Evolutionary conservation across 495 filamentous ascomycete genomes (phyloP).

Genomic region (Penicillium angulare): DNA sequence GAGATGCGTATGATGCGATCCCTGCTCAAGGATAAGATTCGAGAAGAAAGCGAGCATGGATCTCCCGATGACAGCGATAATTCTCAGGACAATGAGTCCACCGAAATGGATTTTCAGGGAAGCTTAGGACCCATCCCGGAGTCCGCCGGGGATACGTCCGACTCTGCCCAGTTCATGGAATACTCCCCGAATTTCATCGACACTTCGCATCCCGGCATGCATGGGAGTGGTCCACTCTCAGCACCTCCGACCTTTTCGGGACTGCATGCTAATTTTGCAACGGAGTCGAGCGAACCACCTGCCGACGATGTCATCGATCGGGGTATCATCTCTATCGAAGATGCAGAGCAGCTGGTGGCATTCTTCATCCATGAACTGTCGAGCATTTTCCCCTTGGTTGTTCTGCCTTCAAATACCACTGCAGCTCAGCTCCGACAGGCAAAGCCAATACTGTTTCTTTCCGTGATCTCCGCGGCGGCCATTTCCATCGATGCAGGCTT

Average conservation of each 20-base stretch:
- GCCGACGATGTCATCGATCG: conserved; percentile 44
- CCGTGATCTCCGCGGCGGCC: conserved; percentile 48
- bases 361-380: conserved; percentile 43
- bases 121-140: conserved; percentile 20
- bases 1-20: conserved; percentile 70
- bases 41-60: conserved; percentile 33
- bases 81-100: conserved; percentile 21
- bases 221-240: conserved; percentile 13
- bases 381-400: conserved; percentile 43
- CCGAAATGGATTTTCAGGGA: conserved; percentile 18
- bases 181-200: conserved; percentile 26
- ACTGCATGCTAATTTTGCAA: conserved; percentile 12
- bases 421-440: conserved; percentile 39
- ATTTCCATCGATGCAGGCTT: conserved; percentile 40
- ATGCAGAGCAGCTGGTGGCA: conserved; percentile 42
- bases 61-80: conserved; percentile 29
- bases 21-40: conserved; percentile 38
- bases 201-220: conserved; percentile 18
- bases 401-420: conserved; percentile 35
- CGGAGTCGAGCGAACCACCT: conserved; percentile 10
- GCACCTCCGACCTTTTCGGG: conserved; percentile 17
- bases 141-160: conserved; percentile 17
- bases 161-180: conserved; percentile 24
- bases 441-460: conserved; percentile 51
- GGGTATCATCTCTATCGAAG: conserved; percentile 44